Evolutionary conservation across 805 yeast genomes (phyloP).

Genomic region (Ogataea pini): DNA sequence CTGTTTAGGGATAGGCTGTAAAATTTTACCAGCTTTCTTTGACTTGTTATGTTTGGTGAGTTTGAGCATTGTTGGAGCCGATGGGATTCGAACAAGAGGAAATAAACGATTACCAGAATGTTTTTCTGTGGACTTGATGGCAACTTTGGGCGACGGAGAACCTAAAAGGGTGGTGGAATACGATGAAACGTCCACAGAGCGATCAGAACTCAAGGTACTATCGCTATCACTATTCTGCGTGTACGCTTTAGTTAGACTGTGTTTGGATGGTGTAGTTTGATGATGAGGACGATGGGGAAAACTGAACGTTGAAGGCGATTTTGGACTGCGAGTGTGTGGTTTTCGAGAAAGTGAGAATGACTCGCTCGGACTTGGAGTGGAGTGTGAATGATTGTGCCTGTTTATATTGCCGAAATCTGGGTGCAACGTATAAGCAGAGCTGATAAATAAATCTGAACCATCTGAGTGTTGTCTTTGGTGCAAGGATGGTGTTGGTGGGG

Average conservation of each 20-base stretch:
- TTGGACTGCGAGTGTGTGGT: slow-evolving; percentile 16
- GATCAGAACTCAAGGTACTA: background rate
- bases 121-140: background rate
- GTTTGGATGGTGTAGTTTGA: background rate
- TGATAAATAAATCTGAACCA: slow-evolving; percentile 12
- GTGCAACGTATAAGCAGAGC: slow-evolving; percentile 13
- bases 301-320: slow-evolving; percentile 26
- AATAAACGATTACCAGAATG: background rate
- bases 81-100: slow-evolving; percentile 14
- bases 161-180: slow-evolving; percentile 1
- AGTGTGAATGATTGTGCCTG: slow-evolving; percentile 29
- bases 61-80: slow-evolving; percentile 21
- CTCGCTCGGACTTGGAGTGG: slow-evolving; percentile 32
- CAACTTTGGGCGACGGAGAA: slow-evolving; percentile 3
- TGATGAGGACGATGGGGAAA: slow-evolving; percentile 14
- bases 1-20: no score
- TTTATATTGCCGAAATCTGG: slow-evolving; percentile 7
- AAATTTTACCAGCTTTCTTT: no score
- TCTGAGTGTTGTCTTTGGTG: slow-evolving; percentile 10
- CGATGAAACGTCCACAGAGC: background rate
- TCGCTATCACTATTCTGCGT: background rate
- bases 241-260: background rate
- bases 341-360: slow-evolving; percentile 9
- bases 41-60: slow-evolving; percentile 2
- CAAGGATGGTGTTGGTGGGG: background rate